These are phyloP conservation scores for Oryza meyeriana DNA, from an alignment of 176 grass and related monocot species.

Conservation along the genomic window DNA sequence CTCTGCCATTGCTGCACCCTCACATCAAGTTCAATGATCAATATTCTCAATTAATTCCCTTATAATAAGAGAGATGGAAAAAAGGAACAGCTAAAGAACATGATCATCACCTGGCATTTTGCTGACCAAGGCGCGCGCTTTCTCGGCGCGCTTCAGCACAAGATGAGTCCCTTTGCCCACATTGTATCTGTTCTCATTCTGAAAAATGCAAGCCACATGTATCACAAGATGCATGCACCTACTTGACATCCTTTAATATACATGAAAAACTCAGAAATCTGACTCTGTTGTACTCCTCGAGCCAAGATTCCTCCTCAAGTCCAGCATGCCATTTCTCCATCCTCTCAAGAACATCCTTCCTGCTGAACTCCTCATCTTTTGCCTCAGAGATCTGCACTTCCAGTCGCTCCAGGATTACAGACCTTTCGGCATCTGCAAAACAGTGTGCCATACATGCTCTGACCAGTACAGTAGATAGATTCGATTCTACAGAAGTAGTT, in stretches of 20 bases:
- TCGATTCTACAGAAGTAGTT: not conserved
- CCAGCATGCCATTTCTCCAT: conserved; percentile 63
- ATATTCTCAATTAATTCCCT: not conserved
- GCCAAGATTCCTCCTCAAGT: conserved; percentile 77
- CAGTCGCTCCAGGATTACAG: conserved; percentile 52
- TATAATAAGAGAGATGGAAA: not conserved
- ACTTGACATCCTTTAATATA: too few species aligned
- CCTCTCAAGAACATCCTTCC: conserved; percentile 74
- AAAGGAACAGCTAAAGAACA: not conserved
- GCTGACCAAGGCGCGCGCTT: conserved; percentile 58
- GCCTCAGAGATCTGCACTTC: conserved; percentile 66
- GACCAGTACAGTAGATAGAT: not conserved
- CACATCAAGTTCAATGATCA: not conserved
- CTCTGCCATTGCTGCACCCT: conserved; percentile 62
- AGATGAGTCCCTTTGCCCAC: conserved; percentile 70
- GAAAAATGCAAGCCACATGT: not conserved
- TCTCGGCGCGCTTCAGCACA: conserved; percentile 69
- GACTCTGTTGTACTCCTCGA: conserved; percentile 79
- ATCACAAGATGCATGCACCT: not conserved
- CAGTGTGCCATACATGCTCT: not conserved
- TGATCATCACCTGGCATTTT: conserved; percentile 67
- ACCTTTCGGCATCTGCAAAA: conserved; percentile 49
- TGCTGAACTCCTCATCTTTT: conserved; percentile 69
- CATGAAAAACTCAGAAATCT: not conserved
- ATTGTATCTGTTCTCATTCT: conserved; percentile 76